Evolutionary conservation across 176 grass and related monocot species (phyloP).

Genomic region (Panicum miliaceum): DNA sequence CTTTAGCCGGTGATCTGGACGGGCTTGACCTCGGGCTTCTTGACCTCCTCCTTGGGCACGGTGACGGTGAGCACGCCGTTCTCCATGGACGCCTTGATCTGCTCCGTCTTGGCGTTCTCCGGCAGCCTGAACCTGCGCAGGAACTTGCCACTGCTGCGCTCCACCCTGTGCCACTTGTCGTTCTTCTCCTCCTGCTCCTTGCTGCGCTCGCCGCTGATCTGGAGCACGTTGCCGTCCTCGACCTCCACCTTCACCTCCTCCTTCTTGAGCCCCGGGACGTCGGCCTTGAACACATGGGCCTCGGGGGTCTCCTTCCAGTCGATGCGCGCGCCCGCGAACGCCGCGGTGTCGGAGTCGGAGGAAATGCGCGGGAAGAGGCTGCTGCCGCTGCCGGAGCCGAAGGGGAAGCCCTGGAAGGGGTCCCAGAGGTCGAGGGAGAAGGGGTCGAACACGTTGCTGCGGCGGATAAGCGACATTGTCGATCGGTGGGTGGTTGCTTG

Average conservation of each 20-base stretch:
- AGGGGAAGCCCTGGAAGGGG: conserved; percentile 56
- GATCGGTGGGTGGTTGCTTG: background rate
- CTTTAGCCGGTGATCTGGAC: conserved; percentile 33
- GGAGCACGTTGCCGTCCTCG: conserved; percentile 56
- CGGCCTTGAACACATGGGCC: conserved; percentile 67
- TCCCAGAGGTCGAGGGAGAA: conserved; percentile 71
- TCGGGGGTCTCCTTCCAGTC: conserved; percentile 71
- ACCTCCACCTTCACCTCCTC: conserved; percentile 71
- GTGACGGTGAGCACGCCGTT: conserved; percentile 46
- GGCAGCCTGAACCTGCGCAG: conserved; percentile 48
- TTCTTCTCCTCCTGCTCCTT: conserved; percentile 68
- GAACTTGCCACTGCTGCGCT: conserved; percentile 74
- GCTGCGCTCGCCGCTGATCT: conserved; percentile 64
- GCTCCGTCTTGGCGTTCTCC: conserved; percentile 41
- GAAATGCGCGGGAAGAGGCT: conserved; percentile 29
- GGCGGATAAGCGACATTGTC: conserved; percentile 57
- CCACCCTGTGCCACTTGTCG: conserved; percentile 55
- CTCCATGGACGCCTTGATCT: conserved; percentile 41
- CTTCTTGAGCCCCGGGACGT: conserved; percentile 62
- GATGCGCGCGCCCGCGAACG: conserved; percentile 48
- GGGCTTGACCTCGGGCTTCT: conserved; percentile 35
- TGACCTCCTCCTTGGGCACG: conserved; percentile 39
- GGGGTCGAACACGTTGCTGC: conserved; percentile 73
- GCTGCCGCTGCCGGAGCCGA: conserved; percentile 33
- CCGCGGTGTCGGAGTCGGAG: conserved; percentile 27